Percentiles rank a stretch among this genome's conserved stretches.
Conservation (phyloP, 2,329 filamentous ascomycete genomes). For the Ceratocystis cacaofunesta region DNA sequence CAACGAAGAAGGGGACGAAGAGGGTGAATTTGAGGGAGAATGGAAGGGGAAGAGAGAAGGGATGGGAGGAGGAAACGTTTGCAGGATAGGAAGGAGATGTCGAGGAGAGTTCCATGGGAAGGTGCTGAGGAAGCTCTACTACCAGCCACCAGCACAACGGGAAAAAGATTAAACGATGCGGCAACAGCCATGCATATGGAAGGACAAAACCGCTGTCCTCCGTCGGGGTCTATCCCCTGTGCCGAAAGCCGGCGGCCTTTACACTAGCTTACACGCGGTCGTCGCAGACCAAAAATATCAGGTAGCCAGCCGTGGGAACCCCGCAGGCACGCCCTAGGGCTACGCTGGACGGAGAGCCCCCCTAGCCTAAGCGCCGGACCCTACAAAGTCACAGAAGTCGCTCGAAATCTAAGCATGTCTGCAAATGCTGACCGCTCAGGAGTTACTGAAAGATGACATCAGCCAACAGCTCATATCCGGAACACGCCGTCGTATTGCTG, state of each 20-base stretch:
- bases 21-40: no score
- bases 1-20: not conserved
- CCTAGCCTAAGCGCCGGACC: not conserved
- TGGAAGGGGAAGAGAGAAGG: not conserved
- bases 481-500: no score
- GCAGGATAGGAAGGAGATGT: not conserved
- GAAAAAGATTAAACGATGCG: not conserved
- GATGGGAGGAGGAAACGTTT: not conserved
- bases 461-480: no score
- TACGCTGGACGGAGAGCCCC: not conserved
- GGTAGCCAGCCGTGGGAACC: no score
- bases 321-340: no score
- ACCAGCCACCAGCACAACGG: not conserved
- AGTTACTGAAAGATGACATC: no score
- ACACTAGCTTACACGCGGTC: no score
- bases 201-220: not conserved
- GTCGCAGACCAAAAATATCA: no score
- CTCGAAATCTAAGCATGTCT: no score
- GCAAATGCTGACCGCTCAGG: no score
- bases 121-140: not conserved
- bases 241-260: no score
- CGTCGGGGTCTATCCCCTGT: fast-evolving
- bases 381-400: not conserved
- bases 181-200: not conserved
- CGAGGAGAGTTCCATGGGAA: no score